Evolutionary conservation across 345 rosid genomes (phyloP), one percentile per base, ranked within the genome.

Genomic region (Populus simonii): DNA sequence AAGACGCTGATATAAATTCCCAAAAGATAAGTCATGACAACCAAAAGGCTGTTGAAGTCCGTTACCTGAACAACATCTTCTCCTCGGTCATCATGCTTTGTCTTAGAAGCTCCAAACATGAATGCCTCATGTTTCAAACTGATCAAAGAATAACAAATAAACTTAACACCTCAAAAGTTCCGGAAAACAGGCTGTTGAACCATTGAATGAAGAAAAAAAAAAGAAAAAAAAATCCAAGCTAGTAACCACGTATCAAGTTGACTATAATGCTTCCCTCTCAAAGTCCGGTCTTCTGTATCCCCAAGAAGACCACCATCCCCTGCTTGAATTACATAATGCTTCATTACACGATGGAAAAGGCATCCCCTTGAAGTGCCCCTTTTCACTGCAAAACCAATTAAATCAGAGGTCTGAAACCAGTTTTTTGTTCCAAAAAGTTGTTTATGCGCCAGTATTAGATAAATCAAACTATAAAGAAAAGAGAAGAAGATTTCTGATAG

Each of bases 1-100:
- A 22, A 18, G 1, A 0, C 3, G 4, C 3, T 13, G 23, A 20
- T 39, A 8, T 6, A 25, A 39, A 29, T 9, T 12, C 5, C 29
- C 35, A 33, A 0, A 13, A 8, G 1, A 72, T 1, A 29, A 8
- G 17, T 25, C 41, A 74, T 22, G 7, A 65, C 68, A 74, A 36
- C 63, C 23, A 27, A 61, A 41, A 49, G 25, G 69, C 3, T 16
- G 13, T 12, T 9, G 41, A 11, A 4, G 27, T 43, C 20, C 23
- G 17, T 73, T 62, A 82, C 84, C 84, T 82, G 84, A 74, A 82
- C 79, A 2, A 74, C 81, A 70, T 82, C 84, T 70, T 82, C 81
- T 69, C 84, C 69, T 53, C 74, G 78, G 61, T 53, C 81, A 23
- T 66, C 68, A 17, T 69, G 78, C 70, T 78, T 78, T 74, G 75